Evolutionary conservation across 805 yeast genomes (phyloP), one percentile per base, ranked within the genome.

Genomic region (Yamadazyma laniorum): DNA sequence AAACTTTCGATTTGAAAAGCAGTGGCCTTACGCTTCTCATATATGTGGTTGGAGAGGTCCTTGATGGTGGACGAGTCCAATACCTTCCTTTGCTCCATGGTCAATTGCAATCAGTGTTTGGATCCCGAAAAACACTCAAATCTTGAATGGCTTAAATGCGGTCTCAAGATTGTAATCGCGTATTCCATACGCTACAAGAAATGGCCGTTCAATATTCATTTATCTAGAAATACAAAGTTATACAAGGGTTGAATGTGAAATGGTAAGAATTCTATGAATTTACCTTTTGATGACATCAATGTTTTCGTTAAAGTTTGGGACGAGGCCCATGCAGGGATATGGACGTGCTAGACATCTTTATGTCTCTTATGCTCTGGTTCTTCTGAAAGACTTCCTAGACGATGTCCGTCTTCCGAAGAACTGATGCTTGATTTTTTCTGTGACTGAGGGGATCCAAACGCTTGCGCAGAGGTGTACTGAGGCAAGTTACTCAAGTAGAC

Each of bases 1-100:
- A 81, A 71, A 41, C 81, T 78, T 54, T 93, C 98, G 23, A 86
- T 65, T 50, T 83, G 88, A 42, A 78, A 68, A 2, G 74, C 74
- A 0, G 74, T 67, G 21, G 73, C 74, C 43, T 69, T 69, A 29
- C 74, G 58, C 42, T 69, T 69, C 45, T 69, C 74, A 42, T 69
- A 69, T 34, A 68, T 67, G 42, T 67, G 70, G 42, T 69, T 67
- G 43, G 71, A 67, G 13, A 69, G 53, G 42, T 69, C 74, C 54
- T 69, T 69, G 37, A 67, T 51, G 22, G 66, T 50, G 6, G 66
- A 51, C 19, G 57, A 49, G 35, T 66, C 73, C 36, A 68, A 35
- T 15, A 47, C 43, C 27, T 37, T 43, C 4, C 25, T 16, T n/a
- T 36, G 32, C 15, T 42, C 49, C 49, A 45, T 45, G 21, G 12